Evolutionary conservation across 257 asterid species (phyloP).

Genomic region (Solanum gracilifrons): DNA sequence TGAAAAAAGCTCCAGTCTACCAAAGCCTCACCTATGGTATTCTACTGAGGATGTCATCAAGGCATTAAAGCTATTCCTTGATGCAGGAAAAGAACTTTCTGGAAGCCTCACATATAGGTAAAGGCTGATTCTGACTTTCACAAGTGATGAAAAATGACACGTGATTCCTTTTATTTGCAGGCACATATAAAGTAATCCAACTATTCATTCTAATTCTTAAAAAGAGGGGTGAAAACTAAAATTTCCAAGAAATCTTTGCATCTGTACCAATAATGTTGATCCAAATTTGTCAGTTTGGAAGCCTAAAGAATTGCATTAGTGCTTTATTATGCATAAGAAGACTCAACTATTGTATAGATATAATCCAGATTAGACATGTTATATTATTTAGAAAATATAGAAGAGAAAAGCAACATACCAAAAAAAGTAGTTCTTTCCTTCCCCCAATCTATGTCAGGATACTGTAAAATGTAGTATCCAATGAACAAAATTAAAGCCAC

Average conservation of each 20-base stretch:
- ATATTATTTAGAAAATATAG: not conserved
- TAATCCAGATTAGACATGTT: not conserved
- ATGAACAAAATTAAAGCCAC: not conserved
- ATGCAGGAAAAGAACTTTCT: conserved; percentile 73
- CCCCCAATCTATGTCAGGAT: not conserved
- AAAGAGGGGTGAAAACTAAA: not conserved
- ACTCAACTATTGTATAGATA: not conserved
- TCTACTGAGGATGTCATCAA: conserved; percentile 38
- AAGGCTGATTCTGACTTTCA: not conserved
- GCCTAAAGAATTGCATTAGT: not conserved
- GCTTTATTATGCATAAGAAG: not conserved
- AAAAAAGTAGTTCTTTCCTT: not conserved
- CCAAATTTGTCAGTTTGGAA: not conserved
- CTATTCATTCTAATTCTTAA: not conserved
- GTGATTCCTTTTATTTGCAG: not conserved
- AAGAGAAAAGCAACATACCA: not conserved
- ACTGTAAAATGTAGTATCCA: not conserved
- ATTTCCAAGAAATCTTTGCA: not conserved
- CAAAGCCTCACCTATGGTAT: conserved; percentile 86
- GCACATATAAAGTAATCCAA: not conserved
- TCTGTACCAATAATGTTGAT: not conserved
- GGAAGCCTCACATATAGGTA: conserved; percentile 80
- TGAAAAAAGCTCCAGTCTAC: conserved; percentile 41
- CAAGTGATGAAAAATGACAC: not conserved
- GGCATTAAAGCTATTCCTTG: conserved; percentile 77